Conservation (phyloP, 2,329 filamentous ascomycete species). For the Claviceps sp. region DNA sequence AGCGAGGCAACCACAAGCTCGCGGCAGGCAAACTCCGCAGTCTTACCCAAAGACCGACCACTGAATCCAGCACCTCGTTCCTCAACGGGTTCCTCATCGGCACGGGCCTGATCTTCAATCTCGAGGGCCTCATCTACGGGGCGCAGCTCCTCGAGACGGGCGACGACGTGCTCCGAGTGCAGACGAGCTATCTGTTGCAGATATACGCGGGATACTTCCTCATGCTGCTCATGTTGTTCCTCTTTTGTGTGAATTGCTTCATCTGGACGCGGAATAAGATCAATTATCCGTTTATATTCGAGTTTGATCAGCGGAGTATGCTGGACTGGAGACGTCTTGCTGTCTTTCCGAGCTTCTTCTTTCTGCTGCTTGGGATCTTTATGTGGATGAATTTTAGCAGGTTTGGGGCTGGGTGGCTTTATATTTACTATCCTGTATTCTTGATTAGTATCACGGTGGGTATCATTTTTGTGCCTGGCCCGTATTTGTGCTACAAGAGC, state of each 20-base stretch:
- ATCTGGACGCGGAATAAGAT: constrained; percentile 76
- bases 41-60: constrained; percentile 43
- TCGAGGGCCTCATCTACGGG: constrained; percentile 53
- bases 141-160: constrained; percentile 35
- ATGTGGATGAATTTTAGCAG: constrained; percentile 81
- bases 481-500: constrained; percentile 59
- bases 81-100: constrained; percentile 54
- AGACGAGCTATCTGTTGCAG: constrained; percentile 63
- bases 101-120: constrained; percentile 48
- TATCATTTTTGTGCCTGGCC: constrained; percentile 64
- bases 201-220: constrained; percentile 90
- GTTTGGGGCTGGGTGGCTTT: constrained; percentile 53
- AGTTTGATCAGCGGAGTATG: constrained; percentile 76
- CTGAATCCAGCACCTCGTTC: constrained; percentile 45
- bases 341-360: constrained; percentile 75
- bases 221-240: constrained; percentile 60
- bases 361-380: constrained; percentile 63
- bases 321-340: constrained; percentile 82
- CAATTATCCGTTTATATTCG: constrained; percentile 95
- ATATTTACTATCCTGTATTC: constrained; percentile 75
- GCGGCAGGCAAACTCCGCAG: constrained; percentile 77
- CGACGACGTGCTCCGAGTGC: constrained; percentile 32
- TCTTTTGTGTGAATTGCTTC: constrained; percentile 79
- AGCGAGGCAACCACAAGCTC: constrained; percentile 83
- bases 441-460: constrained; percentile 55